These are phyloP conservation scores for Tolypocladium amazonense DNA, from an alignment of 2,329 filamentous ascomycete species.

Conservation along the genomic window DNA sequence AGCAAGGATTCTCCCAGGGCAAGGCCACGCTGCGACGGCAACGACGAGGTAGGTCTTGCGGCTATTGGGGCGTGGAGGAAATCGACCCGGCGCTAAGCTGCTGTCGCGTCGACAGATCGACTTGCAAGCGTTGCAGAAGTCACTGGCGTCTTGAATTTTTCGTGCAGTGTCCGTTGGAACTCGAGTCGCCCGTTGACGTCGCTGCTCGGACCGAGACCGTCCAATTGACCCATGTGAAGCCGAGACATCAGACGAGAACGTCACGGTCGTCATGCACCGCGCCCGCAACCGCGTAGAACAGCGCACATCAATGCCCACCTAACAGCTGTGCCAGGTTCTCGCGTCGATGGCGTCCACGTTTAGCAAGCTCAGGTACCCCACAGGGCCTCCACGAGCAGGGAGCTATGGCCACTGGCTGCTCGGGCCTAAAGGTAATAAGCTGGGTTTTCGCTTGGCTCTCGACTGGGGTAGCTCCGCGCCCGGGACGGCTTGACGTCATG, in stretches of 20 bases:
- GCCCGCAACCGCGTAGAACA: background rate
- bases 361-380: background rate
- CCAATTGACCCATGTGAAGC: background rate
- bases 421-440: background rate
- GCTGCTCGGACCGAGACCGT: background rate
- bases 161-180: background rate
- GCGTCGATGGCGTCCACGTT: background rate
- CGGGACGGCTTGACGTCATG: background rate
- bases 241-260: background rate
- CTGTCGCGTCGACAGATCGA: background rate
- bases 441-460: background rate
- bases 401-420: background rate
- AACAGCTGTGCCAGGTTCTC: background rate
- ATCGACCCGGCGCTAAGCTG: background rate
- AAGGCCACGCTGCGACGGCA: background rate
- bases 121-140: background rate
- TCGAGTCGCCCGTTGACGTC: background rate
- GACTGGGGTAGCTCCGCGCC: background rate
- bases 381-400: background rate
- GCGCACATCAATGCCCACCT: background rate
- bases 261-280: background rate
- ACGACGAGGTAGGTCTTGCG: too few relatives aligned
- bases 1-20: background rate
- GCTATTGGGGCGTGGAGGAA: background rate
- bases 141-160: background rate